Evolutionary conservation across 805 yeast genomes (phyloP).

Genomic region (Vanderwaltozyma yarrowii): DNA sequence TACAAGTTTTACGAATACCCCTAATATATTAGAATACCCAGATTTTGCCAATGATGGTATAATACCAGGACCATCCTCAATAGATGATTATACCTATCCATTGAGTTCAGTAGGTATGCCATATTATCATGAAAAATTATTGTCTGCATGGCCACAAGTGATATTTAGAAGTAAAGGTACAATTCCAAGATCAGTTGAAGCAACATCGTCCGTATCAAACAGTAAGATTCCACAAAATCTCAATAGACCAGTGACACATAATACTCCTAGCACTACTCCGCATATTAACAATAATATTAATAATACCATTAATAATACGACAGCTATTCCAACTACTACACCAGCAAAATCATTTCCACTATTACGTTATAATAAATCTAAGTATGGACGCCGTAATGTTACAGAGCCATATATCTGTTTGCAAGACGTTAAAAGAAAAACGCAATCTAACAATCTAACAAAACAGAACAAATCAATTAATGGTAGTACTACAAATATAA

Average conservation of each 20-base stretch:
- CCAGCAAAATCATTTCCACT: conserved; percentile 27
- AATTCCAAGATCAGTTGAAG: conserved; percentile 45
- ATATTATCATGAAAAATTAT: conserved; percentile 60
- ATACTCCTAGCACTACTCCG: neutral
- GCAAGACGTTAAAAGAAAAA: conserved; percentile 22
- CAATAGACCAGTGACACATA: neutral
- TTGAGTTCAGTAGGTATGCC: conserved; percentile 78
- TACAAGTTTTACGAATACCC: conserved; percentile 26
- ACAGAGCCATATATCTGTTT: conserved; percentile 35
- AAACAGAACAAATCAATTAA: neutral
- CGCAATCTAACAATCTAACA: conserved; percentile 4
- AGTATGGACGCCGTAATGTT: conserved; percentile 48
- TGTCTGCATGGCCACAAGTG: conserved; percentile 71
- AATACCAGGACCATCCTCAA: conserved; percentile 15
- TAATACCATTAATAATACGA: neutral
- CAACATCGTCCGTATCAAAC: neutral
- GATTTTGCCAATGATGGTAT: conserved; percentile 32
- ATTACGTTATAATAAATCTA: conserved; percentile 47
- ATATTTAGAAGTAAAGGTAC: conserved; percentile 55
- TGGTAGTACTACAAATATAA: neutral
- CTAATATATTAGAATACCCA: conserved; percentile 45
- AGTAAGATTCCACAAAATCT: neutral
- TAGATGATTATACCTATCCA: conserved; percentile 43
- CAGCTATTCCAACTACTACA: neutral
- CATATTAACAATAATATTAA: no score